Evolutionary conservation across 1,139 yeast genomes (phyloP), one percentile per base, ranked within the genome.

Genomic region (Pichia sp.): DNA sequence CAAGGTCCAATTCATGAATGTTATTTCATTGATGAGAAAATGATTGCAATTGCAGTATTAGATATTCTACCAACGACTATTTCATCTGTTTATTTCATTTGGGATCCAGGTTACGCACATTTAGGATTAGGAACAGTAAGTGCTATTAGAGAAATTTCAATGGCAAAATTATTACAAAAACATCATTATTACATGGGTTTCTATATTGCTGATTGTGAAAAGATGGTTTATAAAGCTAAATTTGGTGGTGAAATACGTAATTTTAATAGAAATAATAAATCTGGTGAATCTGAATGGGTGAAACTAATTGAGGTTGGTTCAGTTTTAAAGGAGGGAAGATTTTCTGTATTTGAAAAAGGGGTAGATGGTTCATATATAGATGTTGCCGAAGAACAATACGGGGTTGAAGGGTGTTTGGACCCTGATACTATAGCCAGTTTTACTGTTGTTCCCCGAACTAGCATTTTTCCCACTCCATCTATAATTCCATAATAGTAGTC

Each of bases 61-160:
- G 97, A 90, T 63, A 69, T 89, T 34, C 64, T 90, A 37, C 96
- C 96, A 0, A 66, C 78, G 25, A 85, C 90, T 0, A 65, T 90
- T 0, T 87, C 96, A 0, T 83, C 95, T 0, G 92, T 90, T 1
- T 90, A 89, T 61, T 85, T 89, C 59, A 79, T 89, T 25, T 88
- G 95, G 87, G 94, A 89, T 61, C 95, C 95, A 0, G 90, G 81
- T 52, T 83, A 74, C 62, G 80, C 83, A 2, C 73, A 78, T 49
- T 67, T 83, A 53, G 83, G 89, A 0, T 65, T 89, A 38, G 97
- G 97, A 0, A 86, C 87, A 33, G 63, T 89, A 2, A 81, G 90
- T 50, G 94, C 88, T 0, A 59, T 88, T 34, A 66, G 86, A 38
- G 97, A 90, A 59, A 68, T 87, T 44, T 72, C 78, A 4, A 64